Base-by-base conservation (phyloP, 139 green algal genomes). In the Spirogloea muscicola region DNA sequence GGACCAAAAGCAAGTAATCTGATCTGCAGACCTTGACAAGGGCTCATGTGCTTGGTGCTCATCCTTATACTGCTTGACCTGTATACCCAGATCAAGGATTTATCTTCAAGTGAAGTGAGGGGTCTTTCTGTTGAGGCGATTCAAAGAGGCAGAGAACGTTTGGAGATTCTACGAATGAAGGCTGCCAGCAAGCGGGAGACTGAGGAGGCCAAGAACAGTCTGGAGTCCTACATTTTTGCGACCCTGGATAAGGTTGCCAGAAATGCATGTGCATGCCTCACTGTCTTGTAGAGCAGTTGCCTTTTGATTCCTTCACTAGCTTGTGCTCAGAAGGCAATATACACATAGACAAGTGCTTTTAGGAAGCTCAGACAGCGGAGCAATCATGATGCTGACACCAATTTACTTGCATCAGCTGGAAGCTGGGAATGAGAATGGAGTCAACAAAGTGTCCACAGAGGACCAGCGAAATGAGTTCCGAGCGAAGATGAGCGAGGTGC, bases 171-270 rank as follows among this genome's bases (percentile, higher is more conserved):
- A 25, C 25, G 25, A 3, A 25, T 34, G 48, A 68, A 49, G 7
- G 72, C 76, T 5, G 33, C 29, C 21, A 63, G 77, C 21, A 80
- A 74, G 64, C 27, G 36, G 0, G 62, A 31, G 0, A 77, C 69
- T 29, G 72, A 48, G 33, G 72, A 80, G 64, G 72, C 72, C 10
- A 80, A 80, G 72, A 80, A 80, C 72, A 78, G 63, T n/a, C 33
- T 80, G 1, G 72, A 80, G 52, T 46, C 72, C 2, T 80, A 76
- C 33, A 80, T 80, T 36, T 77, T 68, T 36, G 25, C 31, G 1
- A 80, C 49, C 39, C 76, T 68, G 72, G 62, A 76, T 18, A 76
- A 80, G 62, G 72, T 76, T n/a, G n/a, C n/a, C n/a, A n/a, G n/a
- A n/a, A n/a, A n/a, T n/a, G n/a, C n/a, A n/a, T n/a, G n/a, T n/a